Percentiles rank a stretch among this genome's conserved stretches.
phyloP scores from a whole-genome alignment of 2,329 filamentous ascomycete genomes.

The Aspergillus neotritici region DNA sequence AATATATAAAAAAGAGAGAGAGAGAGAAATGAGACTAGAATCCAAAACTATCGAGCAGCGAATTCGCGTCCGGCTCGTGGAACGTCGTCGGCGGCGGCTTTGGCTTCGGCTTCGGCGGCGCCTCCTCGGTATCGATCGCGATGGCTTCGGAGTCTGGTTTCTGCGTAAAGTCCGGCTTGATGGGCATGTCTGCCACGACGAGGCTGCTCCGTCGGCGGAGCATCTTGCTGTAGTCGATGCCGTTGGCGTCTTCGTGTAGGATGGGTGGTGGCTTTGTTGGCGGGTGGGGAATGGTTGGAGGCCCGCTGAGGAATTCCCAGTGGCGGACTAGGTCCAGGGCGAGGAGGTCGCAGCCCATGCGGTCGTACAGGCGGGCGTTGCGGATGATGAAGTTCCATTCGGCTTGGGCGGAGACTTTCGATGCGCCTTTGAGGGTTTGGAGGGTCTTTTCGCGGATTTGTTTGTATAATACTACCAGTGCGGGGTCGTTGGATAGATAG shows the following conservation, averaged over 20 bases:
- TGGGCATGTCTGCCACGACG: constrained; percentile 64
- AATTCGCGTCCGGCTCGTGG: constrained; percentile 84
- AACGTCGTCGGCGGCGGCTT: constrained; percentile 70
- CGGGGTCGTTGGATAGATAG: constrained; percentile 86
- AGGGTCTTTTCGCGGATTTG: constrained; percentile 76
- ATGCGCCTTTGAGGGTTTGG: constrained; percentile 79
- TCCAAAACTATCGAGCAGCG: constrained; percentile 86
- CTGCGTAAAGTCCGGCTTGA: constrained; percentile 39
- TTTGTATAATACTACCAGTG: constrained; percentile 78
- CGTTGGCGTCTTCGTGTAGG: constrained; percentile 25
- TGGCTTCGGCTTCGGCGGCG: constrained; percentile 33
- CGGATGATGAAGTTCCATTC: constrained; percentile 89
- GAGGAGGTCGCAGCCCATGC: constrained; percentile 89
- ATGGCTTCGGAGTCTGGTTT: constrained; percentile 30
- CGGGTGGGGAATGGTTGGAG: constrained; percentile 15
- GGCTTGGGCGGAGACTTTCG: constrained; percentile 67
- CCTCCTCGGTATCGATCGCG: constrained; percentile 42
- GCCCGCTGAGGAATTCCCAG: constrained; percentile 46
- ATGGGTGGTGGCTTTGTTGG: constrained; percentile 34
- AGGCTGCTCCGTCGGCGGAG: constrained; percentile 68
- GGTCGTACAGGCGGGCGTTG: constrained; percentile 75
- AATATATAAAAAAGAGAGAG: constrained; percentile 6
- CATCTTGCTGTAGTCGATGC: constrained; percentile 60
- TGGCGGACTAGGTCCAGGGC: constrained; percentile 66
- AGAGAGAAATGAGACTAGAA: constrained; percentile 52